Percentiles rank a stretch among this genome's conserved stretches.
phyloP scores from a whole-genome alignment of 768 basidiomycete genomes.

The Galerina sulciceps region DNA sequence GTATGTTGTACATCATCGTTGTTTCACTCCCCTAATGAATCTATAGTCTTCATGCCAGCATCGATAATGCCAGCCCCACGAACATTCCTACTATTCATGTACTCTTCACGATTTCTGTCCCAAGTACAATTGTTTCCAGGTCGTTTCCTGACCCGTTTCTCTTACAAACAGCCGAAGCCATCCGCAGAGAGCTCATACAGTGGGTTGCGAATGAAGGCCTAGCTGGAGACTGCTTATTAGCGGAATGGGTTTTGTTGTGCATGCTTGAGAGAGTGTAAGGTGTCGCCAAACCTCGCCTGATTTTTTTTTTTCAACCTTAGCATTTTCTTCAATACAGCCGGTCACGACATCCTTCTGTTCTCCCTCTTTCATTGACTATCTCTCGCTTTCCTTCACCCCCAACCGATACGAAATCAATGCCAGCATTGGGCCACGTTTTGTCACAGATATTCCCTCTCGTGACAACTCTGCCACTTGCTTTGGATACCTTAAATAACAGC shows the following conservation, averaged over 20 bases:
- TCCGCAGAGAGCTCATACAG: conserved; percentile 59
- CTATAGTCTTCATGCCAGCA: conserved; percentile 39
- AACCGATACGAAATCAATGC: conserved; percentile 30
- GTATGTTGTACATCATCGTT: conserved; percentile 43
- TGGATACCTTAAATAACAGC: conserved; percentile 61
- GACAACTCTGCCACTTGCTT: conserved; percentile 60
- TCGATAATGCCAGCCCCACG: conserved; percentile 39
- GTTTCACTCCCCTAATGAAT: conserved; percentile 13
- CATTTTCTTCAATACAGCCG: conserved; percentile 45
- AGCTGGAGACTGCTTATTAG: conserved; percentile 68
- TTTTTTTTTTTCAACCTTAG: not conserved
- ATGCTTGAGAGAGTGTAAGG: conserved; percentile 68
- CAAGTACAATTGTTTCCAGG: conserved; percentile 42
- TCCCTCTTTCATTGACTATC: conserved; percentile 69
- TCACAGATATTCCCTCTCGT: conserved; percentile 62
- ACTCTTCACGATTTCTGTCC: conserved; percentile 52
- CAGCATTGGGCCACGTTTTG: conserved; percentile 59
- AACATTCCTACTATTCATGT: conserved; percentile 73
- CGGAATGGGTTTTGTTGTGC: conserved; percentile 76
- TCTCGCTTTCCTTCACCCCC: conserved; percentile 60
- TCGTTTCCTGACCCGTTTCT: conserved; percentile 34
- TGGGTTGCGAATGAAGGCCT: conserved; percentile 79
- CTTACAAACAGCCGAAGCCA: conserved; percentile 17
- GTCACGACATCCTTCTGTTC: conserved; percentile 66
- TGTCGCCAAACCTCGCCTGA: not conserved